Evolutionary conservation across 2,329 filamentous ascomycete species (phyloP), one percentile per base, ranked within the genome.

Genomic region (Aspergillus sp.): DNA sequence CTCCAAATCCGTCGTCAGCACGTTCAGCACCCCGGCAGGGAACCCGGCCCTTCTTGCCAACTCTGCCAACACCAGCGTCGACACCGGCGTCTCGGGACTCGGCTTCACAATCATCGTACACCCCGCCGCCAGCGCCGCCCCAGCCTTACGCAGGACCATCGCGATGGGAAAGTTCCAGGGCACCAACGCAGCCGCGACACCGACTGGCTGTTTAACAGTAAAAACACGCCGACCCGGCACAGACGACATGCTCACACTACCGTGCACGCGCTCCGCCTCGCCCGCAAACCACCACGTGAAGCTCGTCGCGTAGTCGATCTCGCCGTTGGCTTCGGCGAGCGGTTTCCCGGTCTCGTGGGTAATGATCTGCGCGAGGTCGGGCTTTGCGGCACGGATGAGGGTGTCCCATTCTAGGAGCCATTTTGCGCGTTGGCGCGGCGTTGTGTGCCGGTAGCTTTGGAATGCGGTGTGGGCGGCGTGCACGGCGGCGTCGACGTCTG

Each of bases 51-150:
- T 74, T 51, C 78, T 73, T 11, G 85, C 84, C 32, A 88, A 72
- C 46, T 77, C 65, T 0, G 69, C 85, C n/a, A 87, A 69, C 2
- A 81, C 78, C 16, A 87, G 72, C 0, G 83, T 81, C 2, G 83
- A 83, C 36, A 87, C 77, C 0, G 85, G 85, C 1, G 85, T 87
- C 72, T 91, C 88, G 0, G 88, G 88, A 4, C 85, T 88, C 2
- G 89, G 87, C 75, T 91, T 91, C 16, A 85, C 81, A 31, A 93
- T 81, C 85, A 93, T 90, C 1, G 88, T 87, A 69, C 88, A 91
- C 1, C 89, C 89, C 3, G 88, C 88, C 1, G 89, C 89, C 45
- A 91, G 75, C 1, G 88, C 88, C 6, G 88, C 86, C 52, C 84
- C 82, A 2, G 84, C 87, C 70, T 91, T 91, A 32, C 89, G 80